Base-by-base conservation (phyloP, 202 grass and related monocot genomes). In the Setaria viridis region DNA sequence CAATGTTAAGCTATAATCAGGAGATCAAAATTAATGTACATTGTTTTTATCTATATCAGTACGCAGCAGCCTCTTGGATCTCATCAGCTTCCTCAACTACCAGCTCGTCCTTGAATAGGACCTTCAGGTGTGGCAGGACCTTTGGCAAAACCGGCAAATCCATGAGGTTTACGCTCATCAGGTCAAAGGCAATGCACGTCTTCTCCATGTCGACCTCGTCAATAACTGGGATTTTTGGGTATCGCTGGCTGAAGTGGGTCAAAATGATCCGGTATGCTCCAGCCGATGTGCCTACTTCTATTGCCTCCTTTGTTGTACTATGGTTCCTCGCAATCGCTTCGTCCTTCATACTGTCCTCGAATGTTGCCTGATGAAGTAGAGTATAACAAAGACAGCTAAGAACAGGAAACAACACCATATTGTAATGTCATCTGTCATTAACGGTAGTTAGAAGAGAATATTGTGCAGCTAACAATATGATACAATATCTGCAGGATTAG, bases 181-280 rank as follows among this genome's bases (percentile, higher is more conserved):
- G 85, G 75, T 98, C 91, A 48, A 98, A 98, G 12, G 95, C 95
- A 2, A 98, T 85, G 84, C 91, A 92, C 0, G 93, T 95, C 74
- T 92, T 98, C 54, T 88, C 82, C 89, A 92, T 93, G 30, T 98
- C 88, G 2, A 81, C 77, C 86, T 95, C 93, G 35, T 98, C 88
- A 33, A 98, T 88, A n/a, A 95, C 84, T 9, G 95, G 95, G 63
- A 98, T 92, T 86, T 98, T 95, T 0, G 95, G 95, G 58, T 98
- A 98, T 85, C 95, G 92, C 90, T 98, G 93, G 88, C 95, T 95
- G 43, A 98, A 98, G 73, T 98, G 95, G 35, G 95, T 95, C 74
- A 95, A 74, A 65, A 98, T 92, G 62, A 92, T 77, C 59, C 95
- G 91, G 82, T 95, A 98, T 6, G 77, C 95, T 54, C 88, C 95